Percentiles rank a stretch among this genome's conserved stretches.
These are phyloP conservation scores for Cladosporium sp. DNA, from an alignment of 2,329 filamentous ascomycete species.

Conservation along the genomic window DNA sequence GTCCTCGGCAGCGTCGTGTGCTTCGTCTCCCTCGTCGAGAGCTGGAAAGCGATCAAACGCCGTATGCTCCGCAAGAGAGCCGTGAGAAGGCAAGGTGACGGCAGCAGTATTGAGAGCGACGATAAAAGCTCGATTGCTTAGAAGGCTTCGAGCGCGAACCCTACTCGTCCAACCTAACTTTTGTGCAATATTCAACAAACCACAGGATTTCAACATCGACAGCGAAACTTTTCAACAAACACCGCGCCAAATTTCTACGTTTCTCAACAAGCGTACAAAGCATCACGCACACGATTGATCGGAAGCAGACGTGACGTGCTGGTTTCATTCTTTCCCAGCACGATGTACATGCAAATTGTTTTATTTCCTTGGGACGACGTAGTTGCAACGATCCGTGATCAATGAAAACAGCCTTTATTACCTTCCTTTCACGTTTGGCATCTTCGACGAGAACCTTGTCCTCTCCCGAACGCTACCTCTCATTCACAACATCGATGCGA, in stretches of 20 bases:
- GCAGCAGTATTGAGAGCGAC: not conserved
- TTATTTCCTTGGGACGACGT: not conserved
- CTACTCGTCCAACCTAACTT: not conserved
- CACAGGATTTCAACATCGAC: not conserved
- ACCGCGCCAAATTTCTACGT: not conserved
- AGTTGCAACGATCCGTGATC: too few relatives aligned
- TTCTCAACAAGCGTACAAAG: not conserved
- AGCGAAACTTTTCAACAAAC: not conserved
- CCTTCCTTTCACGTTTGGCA: not conserved
- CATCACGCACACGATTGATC: too few relatives aligned
- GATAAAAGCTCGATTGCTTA: slow-evolving; percentile 7
- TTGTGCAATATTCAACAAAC: not conserved
- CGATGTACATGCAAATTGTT: not conserved
- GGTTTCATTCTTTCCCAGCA: not conserved
- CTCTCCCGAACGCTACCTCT: too few relatives aligned
- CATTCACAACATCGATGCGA: too few relatives aligned
- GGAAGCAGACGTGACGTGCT: not conserved
- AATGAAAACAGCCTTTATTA: too few relatives aligned
- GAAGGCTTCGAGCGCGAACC: not conserved
- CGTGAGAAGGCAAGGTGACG: slow-evolving; percentile 1
- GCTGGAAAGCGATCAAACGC: slow-evolving; percentile 44
- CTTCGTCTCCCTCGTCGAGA: slow-evolving; percentile 40
- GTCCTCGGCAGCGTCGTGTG: slow-evolving; percentile 38
- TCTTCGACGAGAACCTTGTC: not conserved
- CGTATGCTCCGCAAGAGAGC: slow-evolving; percentile 2